Evolutionary conservation across 2,329 filamentous ascomycete genomes (phyloP).

Genomic region (Monosporascus sp.): DNA sequence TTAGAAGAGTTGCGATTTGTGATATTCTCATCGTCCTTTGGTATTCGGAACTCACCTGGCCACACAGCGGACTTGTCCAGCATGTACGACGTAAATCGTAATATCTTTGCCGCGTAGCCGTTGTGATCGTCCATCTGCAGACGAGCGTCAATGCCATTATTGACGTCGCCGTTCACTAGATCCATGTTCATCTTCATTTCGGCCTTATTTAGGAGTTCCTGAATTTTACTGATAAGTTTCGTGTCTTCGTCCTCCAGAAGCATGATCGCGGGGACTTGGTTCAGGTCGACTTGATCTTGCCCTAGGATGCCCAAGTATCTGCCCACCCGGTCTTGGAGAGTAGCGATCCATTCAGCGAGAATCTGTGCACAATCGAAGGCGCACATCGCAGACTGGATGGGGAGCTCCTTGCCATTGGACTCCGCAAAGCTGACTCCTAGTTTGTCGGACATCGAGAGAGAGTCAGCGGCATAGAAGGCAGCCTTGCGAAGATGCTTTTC

Average conservation of each 20-base stretch:
- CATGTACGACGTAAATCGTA: constrained; percentile 80
- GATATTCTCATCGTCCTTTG: too few relatives aligned
- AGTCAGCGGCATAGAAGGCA: constrained; percentile 92
- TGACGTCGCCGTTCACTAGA: constrained; percentile 41
- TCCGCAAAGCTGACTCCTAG: constrained; percentile 82
- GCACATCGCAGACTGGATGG: constrained; percentile 86
- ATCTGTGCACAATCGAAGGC: constrained; percentile 92
- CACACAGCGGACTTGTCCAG: constrained; percentile 86
- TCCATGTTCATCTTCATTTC: constrained; percentile 72
- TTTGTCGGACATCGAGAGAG: constrained; percentile 81
- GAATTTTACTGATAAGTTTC: constrained; percentile 76
- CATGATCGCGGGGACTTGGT: constrained; percentile 80
- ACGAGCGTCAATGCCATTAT: constrained; percentile 44
- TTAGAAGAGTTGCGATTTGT: too few relatives aligned
- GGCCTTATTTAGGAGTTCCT: constrained; percentile 69
- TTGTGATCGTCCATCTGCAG: constrained; percentile 56
- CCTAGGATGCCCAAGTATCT: constrained; percentile 83
- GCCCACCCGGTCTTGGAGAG: constrained; percentile 90
- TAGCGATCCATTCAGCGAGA: constrained; percentile 88
- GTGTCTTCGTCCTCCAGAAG: constrained; percentile 87
- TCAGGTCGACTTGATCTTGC: constrained; percentile 71
- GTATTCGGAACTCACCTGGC: constrained; percentile 61
- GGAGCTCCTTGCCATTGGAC: constrained; percentile 75
- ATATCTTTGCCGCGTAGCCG: constrained; percentile 78
- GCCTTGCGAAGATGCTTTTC: constrained; percentile 88